Evolutionary conservation across 805 yeast species (phyloP), one percentile per base, ranked within the genome.

Genomic region (Kazachstania martiniae): DNA sequence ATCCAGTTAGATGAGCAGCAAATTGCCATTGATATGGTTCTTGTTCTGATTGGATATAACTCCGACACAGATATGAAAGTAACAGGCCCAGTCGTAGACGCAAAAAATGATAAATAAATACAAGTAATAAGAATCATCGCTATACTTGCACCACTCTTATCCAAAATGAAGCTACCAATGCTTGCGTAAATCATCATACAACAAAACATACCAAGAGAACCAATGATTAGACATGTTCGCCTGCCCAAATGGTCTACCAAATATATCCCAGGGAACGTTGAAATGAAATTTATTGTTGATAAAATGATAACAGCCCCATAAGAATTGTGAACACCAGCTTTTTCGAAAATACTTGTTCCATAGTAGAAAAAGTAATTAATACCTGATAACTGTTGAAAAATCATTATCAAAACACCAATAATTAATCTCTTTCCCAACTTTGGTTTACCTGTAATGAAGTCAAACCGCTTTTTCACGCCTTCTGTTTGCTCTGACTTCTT

Each of bases 71-170:
- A 66, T 29, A 74, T 74, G 59, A 68, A 77, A 23, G 74, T 72
- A 40, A 74, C 72, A 36, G 85, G 83, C 25, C 83, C 86, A 77
- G 83, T 74, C n/a, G 85, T 73, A 17, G 74, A 65, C 3, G 87
- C 86, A 50, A 78, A 78, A 54, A 65, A 73, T 57, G 73, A 62
- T 36, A 78, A 72, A 60, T 66, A 78, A 32, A 76, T 49, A 59
- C 82, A 75, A 5, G 84, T 66, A 34, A 77, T 63, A 46, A 68
- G 67, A 48, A 78, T 74, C 81, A 78, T 72, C 8, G 67, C 71
- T 39, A 62, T 48, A 47, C 82, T 82, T 22, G 69, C 53, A 45
- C 60, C 34, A 22, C 66, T 66, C 36, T 62, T 58, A 10, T 51
- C 58, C 37, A 73, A 59, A 25, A 58, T 49, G 42, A 66, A 68